These are phyloP conservation scores for Calonectria fujianensis DNA, from an alignment of 2,329 filamentous ascomycete species.

Conservation along the genomic window DNA sequence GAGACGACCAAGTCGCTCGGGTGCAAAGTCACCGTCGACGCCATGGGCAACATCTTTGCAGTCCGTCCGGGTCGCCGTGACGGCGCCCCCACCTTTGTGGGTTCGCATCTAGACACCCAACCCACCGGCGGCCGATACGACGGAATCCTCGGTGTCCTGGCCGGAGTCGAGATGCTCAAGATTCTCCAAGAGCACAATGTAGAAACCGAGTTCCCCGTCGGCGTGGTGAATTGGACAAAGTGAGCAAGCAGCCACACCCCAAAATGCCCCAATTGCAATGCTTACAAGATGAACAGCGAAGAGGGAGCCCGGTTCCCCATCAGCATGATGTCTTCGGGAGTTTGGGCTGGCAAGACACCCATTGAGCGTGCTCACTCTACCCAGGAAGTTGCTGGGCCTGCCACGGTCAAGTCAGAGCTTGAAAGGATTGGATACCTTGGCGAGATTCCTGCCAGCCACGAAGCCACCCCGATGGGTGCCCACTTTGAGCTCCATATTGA, in stretches of 20 bases:
- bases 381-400: constrained; percentile 71
- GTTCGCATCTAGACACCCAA: constrained; percentile 82
- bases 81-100: constrained; percentile 78
- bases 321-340: constrained; percentile 83
- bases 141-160: constrained; percentile 84
- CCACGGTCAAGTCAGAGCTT: constrained; percentile 68
- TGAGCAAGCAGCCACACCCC: constrained; percentile 52
- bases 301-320: constrained; percentile 88
- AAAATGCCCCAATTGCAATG: background rate
- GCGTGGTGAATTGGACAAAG: constrained; percentile 88
- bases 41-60: constrained; percentile 89
- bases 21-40: constrained; percentile 81
- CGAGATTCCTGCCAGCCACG: constrained; percentile 55
- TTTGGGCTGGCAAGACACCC: constrained; percentile 83
- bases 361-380: constrained; percentile 76
- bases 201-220: constrained; percentile 82
- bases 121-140: constrained; percentile 82
- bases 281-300: constrained; percentile 70
- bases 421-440: constrained; percentile 84
- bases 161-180: constrained; percentile 83
- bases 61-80: constrained; percentile 76
- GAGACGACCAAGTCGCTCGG: constrained; percentile 77
- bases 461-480: constrained; percentile 76
- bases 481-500: constrained; percentile 92
- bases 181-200: constrained; percentile 80